These are phyloP conservation scores for Diaporthe destruens DNA, from an alignment of 2,329 filamentous ascomycete species.

Conservation along the genomic window DNA sequence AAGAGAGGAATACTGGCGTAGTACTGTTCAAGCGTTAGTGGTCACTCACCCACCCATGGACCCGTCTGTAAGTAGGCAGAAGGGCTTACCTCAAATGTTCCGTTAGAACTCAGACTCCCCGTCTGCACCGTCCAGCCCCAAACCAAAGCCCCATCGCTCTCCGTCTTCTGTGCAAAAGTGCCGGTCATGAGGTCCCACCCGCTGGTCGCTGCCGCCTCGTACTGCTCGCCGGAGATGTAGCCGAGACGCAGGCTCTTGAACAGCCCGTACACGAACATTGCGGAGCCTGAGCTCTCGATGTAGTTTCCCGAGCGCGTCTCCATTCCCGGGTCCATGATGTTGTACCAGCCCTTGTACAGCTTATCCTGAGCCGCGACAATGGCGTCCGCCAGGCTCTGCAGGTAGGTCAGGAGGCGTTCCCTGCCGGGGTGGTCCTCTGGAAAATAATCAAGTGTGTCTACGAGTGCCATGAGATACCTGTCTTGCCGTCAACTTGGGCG, in stretches of 20 bases:
- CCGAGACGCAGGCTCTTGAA: constrained; percentile 52
- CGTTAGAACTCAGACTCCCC: constrained; percentile 10
- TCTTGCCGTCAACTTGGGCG: not conserved
- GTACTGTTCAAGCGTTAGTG: not conserved
- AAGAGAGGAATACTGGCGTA: constrained; percentile 22
- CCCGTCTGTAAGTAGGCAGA: no score
- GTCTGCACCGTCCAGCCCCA: constrained; percentile 8
- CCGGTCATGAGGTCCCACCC: constrained; percentile 12
- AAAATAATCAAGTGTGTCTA: constrained; percentile 51
- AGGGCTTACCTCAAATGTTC: not conserved
- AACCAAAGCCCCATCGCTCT: not conserved
- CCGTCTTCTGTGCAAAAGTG: constrained; percentile 19
- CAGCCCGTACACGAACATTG: constrained; percentile 54
- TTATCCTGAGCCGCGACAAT: not conserved
- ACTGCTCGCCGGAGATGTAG: constrained; percentile 42
- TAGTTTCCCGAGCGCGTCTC: constrained; percentile 48
- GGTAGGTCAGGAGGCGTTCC: not conserved
- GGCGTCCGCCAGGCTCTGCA: constrained; percentile 20
- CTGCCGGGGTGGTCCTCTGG: constrained; percentile 23
- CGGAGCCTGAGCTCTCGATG: constrained; percentile 52
- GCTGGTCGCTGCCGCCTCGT: constrained; percentile 8
- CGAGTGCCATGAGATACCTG: constrained; percentile 48
- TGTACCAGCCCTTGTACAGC: constrained; percentile 52
- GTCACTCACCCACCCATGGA: no score
- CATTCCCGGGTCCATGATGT: constrained; percentile 48